Conservation (phyloP, 2,329 filamentous ascomycete genomes). For the Penicillium sumatraense region DNA sequence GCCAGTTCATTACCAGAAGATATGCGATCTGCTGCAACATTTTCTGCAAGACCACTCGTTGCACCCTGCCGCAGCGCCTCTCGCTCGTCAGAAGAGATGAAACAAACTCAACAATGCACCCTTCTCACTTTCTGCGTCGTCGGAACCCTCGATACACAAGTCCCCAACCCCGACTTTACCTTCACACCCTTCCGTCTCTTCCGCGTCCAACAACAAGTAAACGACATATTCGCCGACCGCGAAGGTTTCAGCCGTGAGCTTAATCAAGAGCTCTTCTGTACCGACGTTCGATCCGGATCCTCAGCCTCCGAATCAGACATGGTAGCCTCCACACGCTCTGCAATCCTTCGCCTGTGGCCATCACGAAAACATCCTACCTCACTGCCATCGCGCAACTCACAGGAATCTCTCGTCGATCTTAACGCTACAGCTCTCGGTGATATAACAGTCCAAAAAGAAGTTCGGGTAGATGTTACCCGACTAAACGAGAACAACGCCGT, state of each 20-base stretch:
- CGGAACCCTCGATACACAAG: constrained; percentile 63
- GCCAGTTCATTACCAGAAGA: constrained; percentile 48
- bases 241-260: constrained; percentile 64
- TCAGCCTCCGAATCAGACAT: constrained; percentile 28
- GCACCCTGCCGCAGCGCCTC: constrained; percentile 38
- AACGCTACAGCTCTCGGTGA: constrained; percentile 50
- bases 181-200: constrained; percentile 69
- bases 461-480: constrained; percentile 57
- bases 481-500: constrained; percentile 24
- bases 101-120: constrained; percentile 40
- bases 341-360: constrained; percentile 28
- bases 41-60: constrained; percentile 43
- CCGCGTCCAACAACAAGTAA: constrained; percentile 67
- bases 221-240: constrained; percentile 59
- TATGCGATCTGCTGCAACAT: constrained; percentile 38
- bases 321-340: constrained; percentile 24
- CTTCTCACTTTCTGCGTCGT: constrained; percentile 63
- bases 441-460: constrained; percentile 67
- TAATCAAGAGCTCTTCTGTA: constrained; percentile 63
- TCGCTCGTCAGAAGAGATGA: constrained; percentile 36
- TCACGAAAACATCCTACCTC: constrained; percentile 9
- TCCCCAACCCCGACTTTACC: constrained; percentile 57
- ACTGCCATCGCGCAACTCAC: constrained; percentile 15
- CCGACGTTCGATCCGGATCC: constrained; percentile 32
- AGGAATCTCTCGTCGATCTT: constrained; percentile 27